Conservation (phyloP, 2,329 filamentous ascomycete genomes). For the Emmonsiellopsis sp. region DNA sequence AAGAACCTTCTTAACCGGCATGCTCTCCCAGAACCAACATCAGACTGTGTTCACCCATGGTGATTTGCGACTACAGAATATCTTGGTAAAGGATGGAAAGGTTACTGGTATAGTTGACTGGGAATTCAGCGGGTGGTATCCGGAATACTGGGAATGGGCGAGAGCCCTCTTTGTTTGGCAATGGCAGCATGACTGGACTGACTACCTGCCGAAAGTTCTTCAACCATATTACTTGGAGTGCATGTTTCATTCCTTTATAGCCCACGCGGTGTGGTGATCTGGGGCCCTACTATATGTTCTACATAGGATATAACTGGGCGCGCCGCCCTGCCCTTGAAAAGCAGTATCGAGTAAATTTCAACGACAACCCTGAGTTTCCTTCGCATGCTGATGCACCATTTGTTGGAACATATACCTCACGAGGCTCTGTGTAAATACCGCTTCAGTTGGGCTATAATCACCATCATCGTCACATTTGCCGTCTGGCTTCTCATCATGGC, state of each 20-base stretch:
- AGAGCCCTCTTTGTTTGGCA: conserved; percentile 20
- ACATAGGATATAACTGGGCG: too few relatives aligned
- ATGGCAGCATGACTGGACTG: conserved; percentile 25
- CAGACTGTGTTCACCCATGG: conserved; percentile 21
- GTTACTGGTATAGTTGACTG: conserved; percentile 28
- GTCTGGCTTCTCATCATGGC: too few relatives aligned
- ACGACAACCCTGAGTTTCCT: too few relatives aligned
- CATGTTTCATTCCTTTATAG: neutral
- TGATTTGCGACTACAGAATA: conserved; percentile 22
- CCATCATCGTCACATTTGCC: too few relatives aligned
- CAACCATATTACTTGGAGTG: conserved; percentile 14
- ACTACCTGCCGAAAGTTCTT: conserved; percentile 20
- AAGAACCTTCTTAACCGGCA: conserved; percentile 8
- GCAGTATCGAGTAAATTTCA: too few relatives aligned
- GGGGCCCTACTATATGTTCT: too few relatives aligned
- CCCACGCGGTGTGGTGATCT: neutral
- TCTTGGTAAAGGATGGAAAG: conserved; percentile 17
- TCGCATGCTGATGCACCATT: too few relatives aligned
- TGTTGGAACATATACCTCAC: too few relatives aligned
- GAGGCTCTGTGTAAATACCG: too few relatives aligned
- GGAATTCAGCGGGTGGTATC: conserved; percentile 32
- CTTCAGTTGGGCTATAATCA: too few relatives aligned
- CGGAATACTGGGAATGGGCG: conserved; percentile 32
- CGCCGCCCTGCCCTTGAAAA: too few relatives aligned
- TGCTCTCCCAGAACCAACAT: conserved; percentile 11